Evolutionary conservation across 2,329 filamentous ascomycete species (phyloP).

Genomic region (Claviceps lovelessii): DNA sequence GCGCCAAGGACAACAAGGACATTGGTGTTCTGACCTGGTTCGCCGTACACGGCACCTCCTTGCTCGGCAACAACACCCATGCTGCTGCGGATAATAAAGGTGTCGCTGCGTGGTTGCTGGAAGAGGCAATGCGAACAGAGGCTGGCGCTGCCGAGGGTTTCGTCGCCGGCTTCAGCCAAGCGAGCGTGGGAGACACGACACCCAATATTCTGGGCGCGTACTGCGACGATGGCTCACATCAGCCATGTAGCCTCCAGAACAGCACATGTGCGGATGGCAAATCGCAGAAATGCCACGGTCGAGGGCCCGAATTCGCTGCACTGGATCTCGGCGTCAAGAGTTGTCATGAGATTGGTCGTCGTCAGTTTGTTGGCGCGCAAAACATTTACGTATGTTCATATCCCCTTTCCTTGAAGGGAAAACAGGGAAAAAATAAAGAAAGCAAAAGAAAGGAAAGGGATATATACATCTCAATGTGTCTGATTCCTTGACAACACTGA

Average conservation of each 20-base stretch:
- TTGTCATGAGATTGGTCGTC: slow-evolving; percentile 60
- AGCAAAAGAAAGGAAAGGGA: not conserved
- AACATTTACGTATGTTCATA: slow-evolving; percentile 21
- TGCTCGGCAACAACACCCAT: slow-evolving; percentile 83
- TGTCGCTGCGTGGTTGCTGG: slow-evolving; percentile 73
- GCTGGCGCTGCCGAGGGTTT: slow-evolving; percentile 49
- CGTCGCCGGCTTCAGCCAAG: slow-evolving; percentile 83
- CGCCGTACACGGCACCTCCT: slow-evolving; percentile 78
- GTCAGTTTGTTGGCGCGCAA: slow-evolving; percentile 52
- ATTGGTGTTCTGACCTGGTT: slow-evolving; percentile 83
- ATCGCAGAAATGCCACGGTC: slow-evolving; percentile 57
- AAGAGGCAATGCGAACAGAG: slow-evolving; percentile 48
- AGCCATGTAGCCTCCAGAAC: slow-evolving; percentile 60
- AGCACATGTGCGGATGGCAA: slow-evolving; percentile 66
- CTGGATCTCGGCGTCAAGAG: slow-evolving; percentile 59
- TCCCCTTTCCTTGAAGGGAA: not conserved
- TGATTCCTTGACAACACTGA: not conserved
- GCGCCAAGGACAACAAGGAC: slow-evolving; percentile 59
- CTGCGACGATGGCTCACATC: slow-evolving; percentile 71
- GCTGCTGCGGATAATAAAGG: slow-evolving; percentile 95
- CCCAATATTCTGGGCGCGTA: slow-evolving; percentile 79
- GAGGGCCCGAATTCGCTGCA: slow-evolving; percentile 53
- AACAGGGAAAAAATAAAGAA: not conserved
- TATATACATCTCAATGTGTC: not conserved
- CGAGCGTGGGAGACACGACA: slow-evolving; percentile 80